phyloP scores from a whole-genome alignment of 495 filamentous ascomycete genomes.

The Xylaria nigripes region DNA sequence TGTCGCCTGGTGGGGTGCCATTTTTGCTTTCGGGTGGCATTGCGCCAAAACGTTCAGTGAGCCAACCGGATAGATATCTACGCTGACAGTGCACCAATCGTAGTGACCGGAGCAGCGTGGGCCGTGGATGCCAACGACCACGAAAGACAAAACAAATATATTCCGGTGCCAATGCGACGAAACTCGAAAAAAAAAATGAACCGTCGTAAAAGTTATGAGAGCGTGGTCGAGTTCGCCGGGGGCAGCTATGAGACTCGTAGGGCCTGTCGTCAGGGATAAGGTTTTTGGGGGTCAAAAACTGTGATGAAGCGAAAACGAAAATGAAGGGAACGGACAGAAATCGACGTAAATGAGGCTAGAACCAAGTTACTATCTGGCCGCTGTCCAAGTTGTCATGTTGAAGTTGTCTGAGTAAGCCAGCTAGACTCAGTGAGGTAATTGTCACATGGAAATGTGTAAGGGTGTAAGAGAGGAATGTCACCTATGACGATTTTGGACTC shows the following conservation, averaged over 20 bases:
- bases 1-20: constrained; percentile 7
- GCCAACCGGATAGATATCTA: constrained; percentile 26
- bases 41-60: constrained; percentile 20
- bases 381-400: not conserved
- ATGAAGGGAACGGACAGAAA: not conserved
- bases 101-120: not conserved
- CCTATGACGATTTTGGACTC: not conserved
- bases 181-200: not conserved
- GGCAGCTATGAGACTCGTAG: not conserved
- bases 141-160: not conserved
- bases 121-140: not conserved
- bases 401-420: not conserved
- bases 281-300: not conserved
- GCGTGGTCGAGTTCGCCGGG: not conserved
- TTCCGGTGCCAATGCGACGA: not conserved
- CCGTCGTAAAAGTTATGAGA: not conserved
- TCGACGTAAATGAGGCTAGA: not conserved
- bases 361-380: not conserved
- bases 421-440: constrained; percentile 4
- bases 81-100: not conserved
- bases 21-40: constrained; percentile 25
- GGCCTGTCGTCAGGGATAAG: not conserved
- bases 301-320: not conserved
- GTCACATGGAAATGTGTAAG: constrained; percentile 5
- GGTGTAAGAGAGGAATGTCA: not conserved